Evolutionary conservation across 805 yeast species (phyloP).

Genomic region (Ogataea wickerhamii): DNA sequence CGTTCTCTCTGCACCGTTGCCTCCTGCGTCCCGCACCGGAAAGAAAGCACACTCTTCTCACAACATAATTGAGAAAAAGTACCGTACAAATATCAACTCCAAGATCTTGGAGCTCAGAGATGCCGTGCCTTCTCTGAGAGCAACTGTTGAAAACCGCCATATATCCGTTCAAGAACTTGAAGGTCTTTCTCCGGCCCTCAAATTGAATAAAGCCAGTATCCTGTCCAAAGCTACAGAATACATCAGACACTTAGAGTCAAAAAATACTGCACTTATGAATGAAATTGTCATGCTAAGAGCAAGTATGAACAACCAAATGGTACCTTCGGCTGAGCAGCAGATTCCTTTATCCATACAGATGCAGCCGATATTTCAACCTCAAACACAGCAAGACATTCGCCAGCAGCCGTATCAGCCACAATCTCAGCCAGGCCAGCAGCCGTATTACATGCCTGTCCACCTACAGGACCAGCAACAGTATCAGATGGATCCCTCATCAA

Average conservation of each 20-base stretch:
- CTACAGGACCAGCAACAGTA: constrained; percentile 7
- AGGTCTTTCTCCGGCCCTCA: constrained; percentile 71
- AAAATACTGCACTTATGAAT: constrained; percentile 46
- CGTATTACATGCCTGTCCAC: constrained; percentile 4
- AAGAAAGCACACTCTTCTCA: constrained; percentile 59
- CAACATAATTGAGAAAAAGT: constrained; percentile 77
- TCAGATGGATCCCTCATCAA: constrained; percentile 3
- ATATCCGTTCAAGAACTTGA: constrained; percentile 49
- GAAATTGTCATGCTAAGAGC: constrained; percentile 50
- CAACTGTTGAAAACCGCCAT: constrained; percentile 43
- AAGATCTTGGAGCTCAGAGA: constrained; percentile 67
- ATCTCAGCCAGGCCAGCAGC: constrained; percentile 8
- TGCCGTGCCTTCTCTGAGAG: constrained; percentile 73
- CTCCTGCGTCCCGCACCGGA: constrained; percentile 23
- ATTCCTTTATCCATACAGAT: not conserved
- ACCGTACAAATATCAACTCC: constrained; percentile 71
- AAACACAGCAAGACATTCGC: too few relatives aligned
- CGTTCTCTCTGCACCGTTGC: not conserved
- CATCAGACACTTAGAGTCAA: constrained; percentile 64
- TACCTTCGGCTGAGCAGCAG: constrained; percentile 9
- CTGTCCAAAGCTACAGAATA: constrained; percentile 78
- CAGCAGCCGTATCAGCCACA: constrained; percentile 6
- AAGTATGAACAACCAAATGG: constrained; percentile 13
- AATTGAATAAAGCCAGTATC: constrained; percentile 75
- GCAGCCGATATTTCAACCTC: not conserved